Base-by-base conservation (phyloP, 2,329 filamentous ascomycete genomes). In the Cercospora sp. region DNA sequence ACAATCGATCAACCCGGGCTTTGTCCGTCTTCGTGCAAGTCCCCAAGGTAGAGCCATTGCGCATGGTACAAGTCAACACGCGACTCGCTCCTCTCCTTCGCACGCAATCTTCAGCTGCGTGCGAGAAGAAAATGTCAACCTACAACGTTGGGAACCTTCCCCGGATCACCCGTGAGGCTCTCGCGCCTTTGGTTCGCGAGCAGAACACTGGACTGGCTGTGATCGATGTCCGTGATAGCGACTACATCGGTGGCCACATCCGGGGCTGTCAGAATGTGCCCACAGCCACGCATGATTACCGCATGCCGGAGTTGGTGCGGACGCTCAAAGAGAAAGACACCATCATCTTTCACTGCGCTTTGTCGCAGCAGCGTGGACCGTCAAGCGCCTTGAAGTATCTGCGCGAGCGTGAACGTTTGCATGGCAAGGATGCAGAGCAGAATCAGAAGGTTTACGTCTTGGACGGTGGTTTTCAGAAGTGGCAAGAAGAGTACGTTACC, bases 221-320 rank as follows among this genome's bases (percentile, higher is more conserved):
- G 42, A 86, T 98, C 67, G 95, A 98, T 79, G 95, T 98, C 7
- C 89, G 95, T 67, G 95, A 97, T 79, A 89, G 89, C 72, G 94
- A 98, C 80, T 89, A 95, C 80, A 86, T 97, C 59, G 94, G 94
- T 72, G 94, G 94, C 33, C 94, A 97, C 81, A 97, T 98, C 80
- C 85, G 85, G 68, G 87, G 88, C 67, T 91, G 90, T 36, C 87
- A 86, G 62, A 92, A 97, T 84, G 85, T 92, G 12, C 93, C 95
- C 0, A 91, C 87, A 61, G 81, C 81, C 57, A 87, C 88, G 18
- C 86, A 98, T 60, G 92, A 96, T 75, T 87, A 87, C 77, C 88
- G 86, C 72, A 87, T 95, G 79, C 91, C 94, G 0, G 92, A 93
- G 70, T 87, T 99, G n/a, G 85, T 96, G 12, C 88, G 92, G 66